phyloP scores from a whole-genome alignment of 352 stramenopile genomes.

The Thraustochytrium sp. region DNA sequence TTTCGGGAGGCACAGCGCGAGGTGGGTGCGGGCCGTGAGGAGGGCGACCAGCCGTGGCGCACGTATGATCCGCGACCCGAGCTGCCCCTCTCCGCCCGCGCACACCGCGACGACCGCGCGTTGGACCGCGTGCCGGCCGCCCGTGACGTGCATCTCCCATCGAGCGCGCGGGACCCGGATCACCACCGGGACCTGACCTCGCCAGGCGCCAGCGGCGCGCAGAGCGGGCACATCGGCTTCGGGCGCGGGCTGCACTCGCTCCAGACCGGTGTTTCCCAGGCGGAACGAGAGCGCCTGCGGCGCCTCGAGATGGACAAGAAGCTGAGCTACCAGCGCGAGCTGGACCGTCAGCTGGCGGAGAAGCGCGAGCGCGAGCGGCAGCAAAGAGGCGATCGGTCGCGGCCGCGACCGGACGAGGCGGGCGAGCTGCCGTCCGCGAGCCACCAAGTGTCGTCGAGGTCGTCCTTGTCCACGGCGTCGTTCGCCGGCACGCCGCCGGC shows the following conservation, averaged over 20 bases:
- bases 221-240: background rate
- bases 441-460: background rate
- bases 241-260: background rate
- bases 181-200: too few relatives aligned
- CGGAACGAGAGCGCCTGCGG: background rate
- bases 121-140: too few relatives aligned
- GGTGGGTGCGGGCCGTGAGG: background rate
- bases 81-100: background rate
- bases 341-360: slow-evolving; percentile 11
- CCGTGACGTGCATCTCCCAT: too few relatives aligned
- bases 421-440: too few relatives aligned
- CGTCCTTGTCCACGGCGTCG: background rate
- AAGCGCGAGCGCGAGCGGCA: background rate
- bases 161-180: too few relatives aligned
- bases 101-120: background rate
- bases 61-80: background rate
- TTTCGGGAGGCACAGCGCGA: slow-evolving; percentile 30
- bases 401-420: background rate
- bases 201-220: background rate
- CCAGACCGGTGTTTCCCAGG: background rate
- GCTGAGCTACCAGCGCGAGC: slow-evolving; percentile 6
- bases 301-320: slow-evolving; percentile 6
- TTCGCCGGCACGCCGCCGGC: background rate
- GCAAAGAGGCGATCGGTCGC: background rate
- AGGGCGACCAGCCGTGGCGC: too few relatives aligned